phyloP scores from a whole-genome alignment of 78 protist species.

The Isochrysis galbana region DNA sequence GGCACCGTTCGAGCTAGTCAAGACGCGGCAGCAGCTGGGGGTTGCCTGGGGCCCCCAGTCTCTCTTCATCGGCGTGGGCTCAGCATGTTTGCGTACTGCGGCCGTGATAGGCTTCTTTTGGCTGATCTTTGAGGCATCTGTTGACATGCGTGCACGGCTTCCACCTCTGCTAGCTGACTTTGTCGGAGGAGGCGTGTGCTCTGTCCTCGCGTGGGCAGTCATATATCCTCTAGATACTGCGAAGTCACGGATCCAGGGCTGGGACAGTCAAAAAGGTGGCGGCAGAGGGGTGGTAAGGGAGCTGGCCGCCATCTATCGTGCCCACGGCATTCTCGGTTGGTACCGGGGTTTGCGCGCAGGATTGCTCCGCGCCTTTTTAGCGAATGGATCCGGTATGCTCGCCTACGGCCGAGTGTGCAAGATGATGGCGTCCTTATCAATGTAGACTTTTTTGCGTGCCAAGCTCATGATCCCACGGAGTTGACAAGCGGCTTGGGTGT shows the following conservation, averaged over 20 bases:
- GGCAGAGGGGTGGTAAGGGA: too few relatives aligned
- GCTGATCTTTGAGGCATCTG: not conserved
- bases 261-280: too few relatives aligned
- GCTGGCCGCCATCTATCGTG: too few relatives aligned
- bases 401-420: too few relatives aligned
- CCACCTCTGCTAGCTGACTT: not conserved
- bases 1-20: not conserved
- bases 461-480: too few relatives aligned
- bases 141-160: not conserved
- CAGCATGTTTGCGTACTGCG: not conserved
- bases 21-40: constrained; percentile 16
- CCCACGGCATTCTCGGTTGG: too few relatives aligned
- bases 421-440: too few relatives aligned
- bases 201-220: not conserved
- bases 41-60: not conserved
- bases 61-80: not conserved
- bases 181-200: not conserved
- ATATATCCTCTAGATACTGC: not conserved
- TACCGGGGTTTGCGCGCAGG: too few relatives aligned
- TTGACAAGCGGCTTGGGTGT: too few relatives aligned
- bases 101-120: not conserved
- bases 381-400: too few relatives aligned
- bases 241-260: not conserved
- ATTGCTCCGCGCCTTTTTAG: too few relatives aligned
- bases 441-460: too few relatives aligned